These are phyloP conservation scores for Poronia punctata DNA, from an alignment of 495 filamentous ascomycete species.

Conservation along the genomic window DNA sequence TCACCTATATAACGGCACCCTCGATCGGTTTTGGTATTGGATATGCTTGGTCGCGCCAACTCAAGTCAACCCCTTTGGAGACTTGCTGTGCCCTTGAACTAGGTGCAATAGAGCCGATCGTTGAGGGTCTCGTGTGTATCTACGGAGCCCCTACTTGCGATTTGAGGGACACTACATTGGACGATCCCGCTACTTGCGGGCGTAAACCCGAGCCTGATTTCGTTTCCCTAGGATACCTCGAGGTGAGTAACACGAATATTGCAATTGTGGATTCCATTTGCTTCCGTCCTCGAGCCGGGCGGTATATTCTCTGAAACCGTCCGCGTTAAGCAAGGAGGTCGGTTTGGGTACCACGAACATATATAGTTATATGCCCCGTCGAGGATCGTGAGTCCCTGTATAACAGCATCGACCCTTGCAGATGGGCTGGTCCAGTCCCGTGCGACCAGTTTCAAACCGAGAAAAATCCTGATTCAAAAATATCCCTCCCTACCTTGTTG, in stretches of 20 bases:
- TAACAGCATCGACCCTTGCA: constrained; percentile 1
- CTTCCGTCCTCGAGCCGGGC: neutral
- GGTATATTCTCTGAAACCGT: neutral
- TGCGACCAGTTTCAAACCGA: constrained; percentile 11
- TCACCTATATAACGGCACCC: constrained; percentile 2
- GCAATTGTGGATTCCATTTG: too few species aligned
- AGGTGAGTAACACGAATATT: constrained; percentile 1
- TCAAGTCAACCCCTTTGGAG: too few species aligned
- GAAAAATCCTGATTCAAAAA: constrained; percentile 7
- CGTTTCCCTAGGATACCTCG: neutral
- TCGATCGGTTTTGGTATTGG: too few species aligned
- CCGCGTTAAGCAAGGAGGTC: neutral
- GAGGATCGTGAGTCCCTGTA: neutral
- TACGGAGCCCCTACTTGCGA: too few species aligned
- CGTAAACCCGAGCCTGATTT: neutral
- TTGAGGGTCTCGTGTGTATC: too few species aligned
- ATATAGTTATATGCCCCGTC: neutral
- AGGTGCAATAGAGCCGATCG: too few species aligned
- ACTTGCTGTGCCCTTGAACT: too few species aligned
- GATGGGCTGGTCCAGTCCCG: neutral
- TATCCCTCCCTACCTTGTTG: neutral
- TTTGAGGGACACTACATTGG: too few species aligned
- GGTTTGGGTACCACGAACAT: neutral
- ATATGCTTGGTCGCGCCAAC: too few species aligned
- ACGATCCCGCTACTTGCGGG: neutral